A percentile compares a stretch with the other conserved stretches of the same genome.
Evolutionary conservation across 2,329 filamentous ascomycete species (phyloP).

Genomic region (Acephala macrosclerotiorum): DNA sequence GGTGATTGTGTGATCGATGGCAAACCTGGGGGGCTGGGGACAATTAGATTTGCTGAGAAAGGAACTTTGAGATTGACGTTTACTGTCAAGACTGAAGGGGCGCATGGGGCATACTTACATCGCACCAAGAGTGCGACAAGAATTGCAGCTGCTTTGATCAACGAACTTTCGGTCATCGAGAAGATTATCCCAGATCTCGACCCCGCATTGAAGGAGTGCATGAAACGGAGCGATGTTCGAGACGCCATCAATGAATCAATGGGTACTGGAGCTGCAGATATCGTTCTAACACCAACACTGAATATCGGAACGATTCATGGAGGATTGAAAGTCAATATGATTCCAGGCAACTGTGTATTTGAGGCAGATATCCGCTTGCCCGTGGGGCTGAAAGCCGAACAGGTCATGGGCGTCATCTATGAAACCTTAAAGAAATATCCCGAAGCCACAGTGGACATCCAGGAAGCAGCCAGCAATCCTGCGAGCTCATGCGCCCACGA

Average conservation of each 20-base stretch:
- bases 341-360: constrained; percentile 48
- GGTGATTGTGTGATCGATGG: constrained; percentile 50
- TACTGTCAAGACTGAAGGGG: constrained; percentile 43
- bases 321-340: constrained; percentile 52
- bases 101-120: constrained; percentile 51
- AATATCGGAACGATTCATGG: constrained; percentile 51
- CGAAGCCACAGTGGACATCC: constrained; percentile 42
- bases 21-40: constrained; percentile 48
- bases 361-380: constrained; percentile 51
- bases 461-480: constrained; percentile 47
- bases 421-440: constrained; percentile 41
- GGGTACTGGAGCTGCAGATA: constrained; percentile 46
- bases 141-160: constrained; percentile 45
- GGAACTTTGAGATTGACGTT: constrained; percentile 50
- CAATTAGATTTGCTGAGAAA: constrained; percentile 52
- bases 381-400: constrained; percentile 45
- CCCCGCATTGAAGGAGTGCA: constrained; percentile 39
- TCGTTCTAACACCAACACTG: constrained; percentile 46
- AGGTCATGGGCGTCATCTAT: constrained; percentile 43
- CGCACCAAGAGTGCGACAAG: constrained; percentile 48
- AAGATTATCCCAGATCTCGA: constrained; percentile 41
- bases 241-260: constrained; percentile 46
- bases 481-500: constrained; percentile 43
- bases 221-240: constrained; percentile 43
- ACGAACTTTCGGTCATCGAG: constrained; percentile 42